Evolutionary conservation across 192 early-diverging fungal species (phyloP), one percentile per base, ranked within the genome.

Genomic region (Spizellomyces punctatus): DNA sequence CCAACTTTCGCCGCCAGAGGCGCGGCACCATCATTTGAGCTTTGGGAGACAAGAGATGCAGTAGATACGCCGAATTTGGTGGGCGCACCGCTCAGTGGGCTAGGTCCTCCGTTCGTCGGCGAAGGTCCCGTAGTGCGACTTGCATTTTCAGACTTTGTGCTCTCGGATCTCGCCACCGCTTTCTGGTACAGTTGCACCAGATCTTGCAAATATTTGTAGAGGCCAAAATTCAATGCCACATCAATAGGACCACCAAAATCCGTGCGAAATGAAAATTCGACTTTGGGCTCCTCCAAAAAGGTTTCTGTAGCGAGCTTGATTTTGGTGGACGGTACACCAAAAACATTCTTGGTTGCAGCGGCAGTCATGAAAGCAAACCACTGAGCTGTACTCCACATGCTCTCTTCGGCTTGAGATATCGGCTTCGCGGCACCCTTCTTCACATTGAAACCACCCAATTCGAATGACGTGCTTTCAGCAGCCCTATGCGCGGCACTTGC

Each of bases 181-280:
- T 76, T 76, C 17, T 71, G 36, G 63, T 85, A 85, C 41, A 70
- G 46, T 44, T 76, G 56, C 27, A 70, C 63, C 41, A 85, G 58
- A n/a, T 85, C 81, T 52, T 75, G 69, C 36, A 85, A 42, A 54
- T 79, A 85, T 36, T 76, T 75, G 58, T 85, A 83, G 55, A 85
- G 64, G 4, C 81, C 83, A 67, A 85, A 72, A 59, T 85, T 85
- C 16, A 85, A 65, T 6, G 83, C 83, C 50, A 85, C 73, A 46
- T 85, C 82, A 54, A 85, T 81, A 19, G 75, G 76, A 12, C 82
- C 79, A 10, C 67, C 62, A 52, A 85, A 85, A 8, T 78, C 66
- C 6, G 83, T 76, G 6, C 69, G 60, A 59, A 83, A 81, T 10
- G 55, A 41, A 52, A 74, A 75, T 56, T 83, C 77, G n/a, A 85